phyloP scores from a whole-genome alignment of 768 basidiomycete genomes.

The Suillus brevipes region DNA sequence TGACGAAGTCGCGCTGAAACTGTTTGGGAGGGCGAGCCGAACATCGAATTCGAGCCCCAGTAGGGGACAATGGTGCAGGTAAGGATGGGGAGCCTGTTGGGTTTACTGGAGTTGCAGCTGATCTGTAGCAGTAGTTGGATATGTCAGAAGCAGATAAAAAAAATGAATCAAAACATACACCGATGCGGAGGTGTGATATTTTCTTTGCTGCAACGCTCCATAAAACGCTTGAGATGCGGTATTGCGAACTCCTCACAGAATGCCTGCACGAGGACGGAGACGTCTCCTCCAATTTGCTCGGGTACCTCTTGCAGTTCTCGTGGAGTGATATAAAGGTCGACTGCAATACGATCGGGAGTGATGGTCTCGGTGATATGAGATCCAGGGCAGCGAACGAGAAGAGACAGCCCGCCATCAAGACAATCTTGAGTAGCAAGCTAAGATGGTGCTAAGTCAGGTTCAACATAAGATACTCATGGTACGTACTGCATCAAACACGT shows the following conservation, averaged over 20 bases:
- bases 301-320: too few species aligned
- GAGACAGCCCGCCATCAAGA: conserved; percentile 13
- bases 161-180: not conserved
- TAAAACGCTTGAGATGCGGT: not conserved
- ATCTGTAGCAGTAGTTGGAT: not conserved
- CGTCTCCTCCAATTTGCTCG: too few species aligned
- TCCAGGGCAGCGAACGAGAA: conserved; percentile 10
- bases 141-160: not conserved
- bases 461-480: too few species aligned
- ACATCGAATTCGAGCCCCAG: not conserved
- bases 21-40: not conserved
- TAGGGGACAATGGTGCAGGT: not conserved
- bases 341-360: not conserved
- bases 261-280: too few species aligned
- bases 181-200: not conserved
- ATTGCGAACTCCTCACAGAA: not conserved
- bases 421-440: conserved; percentile 7
- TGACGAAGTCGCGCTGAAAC: not conserved
- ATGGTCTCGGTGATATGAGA: not conserved
- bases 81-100: not conserved
- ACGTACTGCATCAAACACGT: too few species aligned
- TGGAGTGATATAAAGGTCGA: too few species aligned
- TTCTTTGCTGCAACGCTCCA: not conserved
- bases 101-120: not conserved
- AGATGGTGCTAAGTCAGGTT: too few species aligned